A percentile compares a stretch with the other conserved stretches of the same genome.
Conservation (phyloP, 2,329 filamentous ascomycete species). For the Pseudogymnoascus sp. region DNA sequence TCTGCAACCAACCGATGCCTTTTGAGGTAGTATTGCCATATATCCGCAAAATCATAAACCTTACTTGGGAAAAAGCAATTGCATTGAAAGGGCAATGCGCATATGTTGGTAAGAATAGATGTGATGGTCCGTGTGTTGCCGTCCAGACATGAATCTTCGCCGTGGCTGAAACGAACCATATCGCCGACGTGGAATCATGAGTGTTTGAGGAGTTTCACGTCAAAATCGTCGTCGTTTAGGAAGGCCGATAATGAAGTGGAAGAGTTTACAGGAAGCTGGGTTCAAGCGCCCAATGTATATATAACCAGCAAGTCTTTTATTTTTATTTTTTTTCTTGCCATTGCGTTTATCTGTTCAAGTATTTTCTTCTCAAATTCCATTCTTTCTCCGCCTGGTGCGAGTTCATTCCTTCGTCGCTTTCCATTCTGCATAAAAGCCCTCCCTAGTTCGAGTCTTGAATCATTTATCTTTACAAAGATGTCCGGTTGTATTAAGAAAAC, state of each 20-base stretch:
- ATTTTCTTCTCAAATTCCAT: background rate
- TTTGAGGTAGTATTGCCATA: background rate
- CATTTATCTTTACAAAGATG: background rate
- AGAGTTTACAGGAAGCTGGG: background rate
- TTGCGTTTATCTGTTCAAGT: background rate
- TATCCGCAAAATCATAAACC: background rate
- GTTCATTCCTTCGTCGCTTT: background rate
- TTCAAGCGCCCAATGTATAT: background rate
- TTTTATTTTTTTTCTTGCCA: background rate
- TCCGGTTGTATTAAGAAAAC: background rate
- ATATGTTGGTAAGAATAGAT: background rate
- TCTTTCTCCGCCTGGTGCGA: conserved; percentile 6
- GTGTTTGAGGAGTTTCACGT: conserved; percentile 5
- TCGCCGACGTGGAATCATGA: background rate
- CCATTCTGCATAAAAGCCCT: background rate
- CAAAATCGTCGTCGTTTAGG: background rate
- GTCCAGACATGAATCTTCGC: background rate
- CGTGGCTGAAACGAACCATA: conserved; percentile 5
- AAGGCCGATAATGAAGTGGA: background rate
- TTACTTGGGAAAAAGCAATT: background rate
- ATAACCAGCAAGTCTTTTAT: background rate
- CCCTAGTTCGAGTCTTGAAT: background rate
- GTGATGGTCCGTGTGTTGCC: background rate
- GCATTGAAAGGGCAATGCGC: background rate
- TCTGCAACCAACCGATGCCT: background rate